A percentile compares a stretch with the other conserved stretches of the same genome.
Conservation (phyloP, 805 yeast species). For the Metschnikowia santaceciliae region DNA sequence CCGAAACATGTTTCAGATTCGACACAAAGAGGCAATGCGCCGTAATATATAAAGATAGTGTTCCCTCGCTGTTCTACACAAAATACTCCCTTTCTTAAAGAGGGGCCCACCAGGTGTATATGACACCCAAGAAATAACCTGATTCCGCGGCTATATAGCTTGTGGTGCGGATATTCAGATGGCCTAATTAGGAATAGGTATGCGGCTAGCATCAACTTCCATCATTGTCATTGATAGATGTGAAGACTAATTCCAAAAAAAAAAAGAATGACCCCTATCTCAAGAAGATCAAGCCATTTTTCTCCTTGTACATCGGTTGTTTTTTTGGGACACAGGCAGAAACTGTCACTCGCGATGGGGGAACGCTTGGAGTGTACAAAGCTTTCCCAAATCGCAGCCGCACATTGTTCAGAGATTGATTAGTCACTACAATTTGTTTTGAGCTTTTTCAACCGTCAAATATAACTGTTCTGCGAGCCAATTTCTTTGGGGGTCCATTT, state of each 20-base stretch:
- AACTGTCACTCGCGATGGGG: not conserved
- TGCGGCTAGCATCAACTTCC: not conserved
- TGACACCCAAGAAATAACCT: not conserved
- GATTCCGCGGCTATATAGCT: not conserved
- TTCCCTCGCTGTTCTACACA: not conserved
- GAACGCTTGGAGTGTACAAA: not conserved
- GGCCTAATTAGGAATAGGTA: not conserved
- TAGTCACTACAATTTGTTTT: not conserved
- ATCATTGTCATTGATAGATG: not conserved
- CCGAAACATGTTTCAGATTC: not conserved
- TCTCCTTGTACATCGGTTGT: not conserved
- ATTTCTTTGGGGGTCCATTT: not conserved
- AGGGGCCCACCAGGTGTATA: not conserved
- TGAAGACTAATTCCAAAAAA: not conserved
- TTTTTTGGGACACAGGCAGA: not conserved
- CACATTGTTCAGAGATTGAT: not conserved
- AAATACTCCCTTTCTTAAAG: not conserved
- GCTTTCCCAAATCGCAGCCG: not conserved
- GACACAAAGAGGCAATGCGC: not conserved
- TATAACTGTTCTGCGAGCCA: not conserved
- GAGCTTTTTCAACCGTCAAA: not conserved
- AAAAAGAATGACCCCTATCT: no score
- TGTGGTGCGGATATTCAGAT: not conserved
- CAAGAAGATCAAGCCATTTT: not conserved
- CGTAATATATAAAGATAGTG: not conserved